Evolutionary conservation across 257 asterid genomes (phyloP), one percentile per base, ranked within the genome.

Genomic region (Eustoma russellianum): DNA sequence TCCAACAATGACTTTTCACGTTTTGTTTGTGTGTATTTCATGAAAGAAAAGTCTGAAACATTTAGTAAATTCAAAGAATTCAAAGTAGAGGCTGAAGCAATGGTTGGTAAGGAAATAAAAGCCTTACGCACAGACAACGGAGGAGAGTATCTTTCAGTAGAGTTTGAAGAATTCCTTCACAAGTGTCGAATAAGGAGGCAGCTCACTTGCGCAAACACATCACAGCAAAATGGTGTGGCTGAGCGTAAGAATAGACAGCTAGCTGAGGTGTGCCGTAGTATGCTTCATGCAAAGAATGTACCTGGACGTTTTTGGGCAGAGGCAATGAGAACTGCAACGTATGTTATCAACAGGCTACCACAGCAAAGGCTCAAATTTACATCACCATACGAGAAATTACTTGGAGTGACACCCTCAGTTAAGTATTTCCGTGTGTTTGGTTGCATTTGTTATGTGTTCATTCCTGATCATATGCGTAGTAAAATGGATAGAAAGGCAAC

Each of bases 201-300:
- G 3, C 11, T 58, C 6, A 69, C 57, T 0, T n/a, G 50, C 2
- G 18, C 66, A 9, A 45, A 46, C 13, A 46, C 63, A 14, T 45
- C 63, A 18, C 63, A 58, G 10, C 45, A 47, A 6, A 58, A 58
- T n/a, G 63, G 53, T 8, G 63, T 58, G 16, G 44, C 33, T 13
- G 63, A 58, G 13, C 13, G 54, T 5, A n/a, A 34, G 9, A 58
- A 58, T 48, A 28, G 43, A 46, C n/a, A n/a, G n/a, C n/a, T n/a
- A n/a, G n/a, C n/a, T n/a, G n/a, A n/a, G n/a, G n/a, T n/a, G n/a
- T n/a, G n/a, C n/a, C n/a, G n/a, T n/a, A n/a, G n/a, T n/a, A n/a
- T n/a, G n/a, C n/a, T n/a, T n/a, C n/a, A n/a, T n/a, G n/a, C n/a
- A n/a, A n/a, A n/a, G n/a, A n/a, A n/a, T n/a, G n/a, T n/a, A n/a